Base-by-base conservation (phyloP, 2,329 filamentous ascomycete species). In the Rhynchosporium secalis region DNA sequence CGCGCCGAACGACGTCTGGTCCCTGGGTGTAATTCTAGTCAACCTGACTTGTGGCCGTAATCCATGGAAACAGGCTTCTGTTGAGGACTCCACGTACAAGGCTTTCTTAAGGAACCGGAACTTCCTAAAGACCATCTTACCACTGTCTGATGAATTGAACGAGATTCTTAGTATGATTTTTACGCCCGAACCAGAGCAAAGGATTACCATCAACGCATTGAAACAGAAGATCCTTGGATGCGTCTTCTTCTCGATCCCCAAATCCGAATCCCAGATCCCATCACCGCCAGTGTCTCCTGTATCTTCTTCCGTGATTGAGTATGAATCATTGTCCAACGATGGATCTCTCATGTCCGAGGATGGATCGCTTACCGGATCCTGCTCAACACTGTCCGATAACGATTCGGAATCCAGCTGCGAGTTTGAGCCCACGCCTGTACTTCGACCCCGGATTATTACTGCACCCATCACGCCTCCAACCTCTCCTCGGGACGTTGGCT, bases 1-100 rank as follows among this genome's bases (percentile, higher is more conserved):
- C 68, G 92, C 91, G 58, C 91, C 94, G 62, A 99, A 98, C 79
- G 95, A 99, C 77, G 87, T 98, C 71, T 99, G 95, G 95, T 94
- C 91, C 73, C 84, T 99, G n/a, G 95, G 95, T 70, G 94, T 99
- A 58, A 96, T 99, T 75, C 83, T 99, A 65, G 92, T 99, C 72
- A 99, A 99, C 80, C 83, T 99, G 69, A 96, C 92, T 57, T 99
- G 95, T 79, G 95, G 95, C 74, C 92, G 95, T 76, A 99, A 99
- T 78, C 95, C 95, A 63, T 99, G 95, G 95, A 98, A 98, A 80
- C 90, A 95, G 75, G 95, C 95, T 65, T 96, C 92, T 12, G 81
- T 86, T 70, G 92, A 96, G 76, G 95, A 99, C 77, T 92, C 92
- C 67, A 98, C 95, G 51, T 99, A 98, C 83, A 86, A 90, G 72